A percentile compares a stretch with the other conserved stretches of the same genome.
Conservation (phyloP, 352 stramenopile species). For the Pythium periplocum region DNA sequence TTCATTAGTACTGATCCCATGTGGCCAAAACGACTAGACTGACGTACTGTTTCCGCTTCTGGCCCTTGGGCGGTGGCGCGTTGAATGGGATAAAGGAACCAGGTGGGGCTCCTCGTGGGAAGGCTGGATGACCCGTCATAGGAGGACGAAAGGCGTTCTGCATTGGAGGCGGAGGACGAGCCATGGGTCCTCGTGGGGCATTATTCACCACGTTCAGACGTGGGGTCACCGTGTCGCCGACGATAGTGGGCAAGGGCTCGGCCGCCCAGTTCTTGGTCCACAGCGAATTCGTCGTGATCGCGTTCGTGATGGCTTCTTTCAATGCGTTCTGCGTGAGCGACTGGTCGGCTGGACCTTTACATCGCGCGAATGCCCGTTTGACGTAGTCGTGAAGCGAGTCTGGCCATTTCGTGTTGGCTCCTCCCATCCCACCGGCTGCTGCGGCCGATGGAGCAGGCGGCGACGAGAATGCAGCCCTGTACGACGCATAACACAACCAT, state of each 20-base stretch:
- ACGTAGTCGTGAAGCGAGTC: slow-evolving; percentile 83
- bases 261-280: slow-evolving; percentile 83
- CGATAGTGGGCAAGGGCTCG: slow-evolving; percentile 66
- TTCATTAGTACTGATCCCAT: neutral
- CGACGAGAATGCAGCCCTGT: slow-evolving; percentile 11
- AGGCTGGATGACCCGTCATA: slow-evolving; percentile 17
- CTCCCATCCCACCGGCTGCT: slow-evolving; percentile 8
- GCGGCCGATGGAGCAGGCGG: slow-evolving; percentile 9
- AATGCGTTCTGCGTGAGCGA: slow-evolving; percentile 69
- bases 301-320: slow-evolving; percentile 80
- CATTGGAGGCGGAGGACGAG: slow-evolving; percentile 4
- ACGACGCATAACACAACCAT: neutral
- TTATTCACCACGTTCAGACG: slow-evolving; percentile 15
- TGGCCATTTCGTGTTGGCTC: slow-evolving; percentile 69
- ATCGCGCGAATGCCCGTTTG: slow-evolving; percentile 77
- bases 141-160: slow-evolving; percentile 7
- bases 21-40: neutral
- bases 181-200: slow-evolving; percentile 4
- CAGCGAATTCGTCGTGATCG: slow-evolving; percentile 77
- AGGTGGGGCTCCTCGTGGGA: slow-evolving; percentile 18
- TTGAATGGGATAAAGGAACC: slow-evolving; percentile 49
- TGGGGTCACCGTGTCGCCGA: slow-evolving; percentile 32
- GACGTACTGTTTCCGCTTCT: slow-evolving; percentile 69
- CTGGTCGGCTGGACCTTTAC: slow-evolving; percentile 72
- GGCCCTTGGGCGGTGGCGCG: slow-evolving; percentile 36